Percentiles rank a stretch among this genome's conserved stretches.
Evolutionary conservation across 108 stramenopile genomes (phyloP).

Genomic region (Nitzschia sp.): DNA sequence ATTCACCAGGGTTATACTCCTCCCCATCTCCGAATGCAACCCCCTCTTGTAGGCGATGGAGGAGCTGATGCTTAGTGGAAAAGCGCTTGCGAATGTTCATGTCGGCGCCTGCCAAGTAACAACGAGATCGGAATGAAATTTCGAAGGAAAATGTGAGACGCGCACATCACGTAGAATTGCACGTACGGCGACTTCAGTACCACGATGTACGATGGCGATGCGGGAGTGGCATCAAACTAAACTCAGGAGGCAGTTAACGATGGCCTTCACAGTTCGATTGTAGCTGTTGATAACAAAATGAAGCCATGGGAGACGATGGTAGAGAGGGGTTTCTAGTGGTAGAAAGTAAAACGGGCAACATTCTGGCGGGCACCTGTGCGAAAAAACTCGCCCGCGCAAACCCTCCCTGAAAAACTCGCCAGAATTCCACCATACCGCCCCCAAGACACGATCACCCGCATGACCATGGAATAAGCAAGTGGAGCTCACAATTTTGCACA

Average conservation of each 20-base stretch:
- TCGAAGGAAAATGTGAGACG: conserved; percentile 7
- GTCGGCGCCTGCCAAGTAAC: conserved; percentile 50
- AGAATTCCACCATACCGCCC: not conserved
- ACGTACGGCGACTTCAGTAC: not conserved
- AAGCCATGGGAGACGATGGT: too few relatives aligned
- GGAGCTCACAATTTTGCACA: not conserved
- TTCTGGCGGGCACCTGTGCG: not conserved
- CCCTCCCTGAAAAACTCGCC: not conserved
- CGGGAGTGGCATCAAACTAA: too few relatives aligned
- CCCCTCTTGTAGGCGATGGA: conserved; percentile 88
- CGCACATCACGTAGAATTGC: not conserved
- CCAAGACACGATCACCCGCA: not conserved
- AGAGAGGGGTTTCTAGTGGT: too few relatives aligned
- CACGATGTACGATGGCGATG: not conserved
- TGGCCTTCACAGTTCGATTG: too few relatives aligned
- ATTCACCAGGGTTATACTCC: conserved; percentile 78
- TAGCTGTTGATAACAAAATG: too few relatives aligned
- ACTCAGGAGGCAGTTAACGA: too few relatives aligned
- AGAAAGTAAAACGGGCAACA: too few relatives aligned
- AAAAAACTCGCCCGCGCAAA: not conserved
- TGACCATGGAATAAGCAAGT: not conserved
- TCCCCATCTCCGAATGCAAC: conserved; percentile 92
- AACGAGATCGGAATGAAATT: conserved; percentile 1
- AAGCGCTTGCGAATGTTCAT: conserved; percentile 65
- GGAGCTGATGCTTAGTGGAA: conserved; percentile 82